Base-by-base conservation (phyloP, 306 rosid species). In the Glycyrrhiza uralensis region DNA sequence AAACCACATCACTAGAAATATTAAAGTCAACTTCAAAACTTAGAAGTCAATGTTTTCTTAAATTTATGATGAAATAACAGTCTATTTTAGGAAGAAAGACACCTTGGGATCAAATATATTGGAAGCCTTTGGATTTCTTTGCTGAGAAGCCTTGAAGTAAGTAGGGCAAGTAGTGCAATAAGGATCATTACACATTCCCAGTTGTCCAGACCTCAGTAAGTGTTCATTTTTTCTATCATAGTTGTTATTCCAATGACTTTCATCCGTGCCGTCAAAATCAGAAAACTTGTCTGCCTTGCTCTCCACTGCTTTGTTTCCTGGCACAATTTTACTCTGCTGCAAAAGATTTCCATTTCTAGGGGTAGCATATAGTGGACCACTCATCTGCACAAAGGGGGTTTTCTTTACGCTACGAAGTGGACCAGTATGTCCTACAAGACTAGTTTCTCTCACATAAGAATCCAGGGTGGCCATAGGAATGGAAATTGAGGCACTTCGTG, bases 151-250 rank as follows among this genome's bases (percentile, higher is more conserved):
- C 74, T 72, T 87, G 84, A 80, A 76, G 74, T 72, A 82, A 61
- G 94, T 81, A 67, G 98, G 98, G 81, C 98, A 93, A 51, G 90
- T 87, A 15, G 95, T 90, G 75, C 98, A 92, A 70, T 83, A 92
- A 71, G 98, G 98, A 82, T 92, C 98, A 77, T 82, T 86, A 76
- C 98, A 92, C 94, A 86, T 75, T 57, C 98, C 98, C 78, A 92
- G 65, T 69, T 85, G 96, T 49, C 98, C 98, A 61, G 98, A 92
- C 81, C 87, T 88, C 74, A 90, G 71, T 61, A 92, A 85, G 61
- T 88, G 94, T 55, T 90, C 95, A 61, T 88, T 90, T 61, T 71
- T 86, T 17, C 66, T 75, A 28, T 72, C 77, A 61, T 80, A 33
- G 58, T 69, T 71, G 10, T 74, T 45, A 38, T 44, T 65, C 98